phyloP scores from a whole-genome alignment of 2,329 filamentous ascomycete species.

The Trichocomaceae sp. region DNA sequence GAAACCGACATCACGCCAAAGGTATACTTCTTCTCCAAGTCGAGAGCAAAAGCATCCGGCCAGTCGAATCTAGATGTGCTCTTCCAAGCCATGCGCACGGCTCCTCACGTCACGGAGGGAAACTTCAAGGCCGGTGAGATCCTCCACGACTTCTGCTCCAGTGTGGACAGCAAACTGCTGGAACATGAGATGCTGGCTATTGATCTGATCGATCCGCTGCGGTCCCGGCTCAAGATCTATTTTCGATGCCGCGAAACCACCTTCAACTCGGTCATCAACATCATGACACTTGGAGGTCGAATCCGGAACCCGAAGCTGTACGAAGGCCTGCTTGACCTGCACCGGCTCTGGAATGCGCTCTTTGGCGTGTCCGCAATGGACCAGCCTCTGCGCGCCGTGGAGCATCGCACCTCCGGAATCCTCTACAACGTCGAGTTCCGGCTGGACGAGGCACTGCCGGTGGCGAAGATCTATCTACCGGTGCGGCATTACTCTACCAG shows the following conservation, averaged over 20 bases:
- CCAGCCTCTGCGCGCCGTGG: neutral
- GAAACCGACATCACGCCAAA: neutral
- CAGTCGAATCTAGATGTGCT: neutral
- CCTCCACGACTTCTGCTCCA: constrained; percentile 9
- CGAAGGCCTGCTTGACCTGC: neutral
- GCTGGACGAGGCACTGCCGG: constrained; percentile 15
- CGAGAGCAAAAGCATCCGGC: neutral
- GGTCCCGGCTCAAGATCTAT: constrained; percentile 36
- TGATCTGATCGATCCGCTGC: constrained; percentile 22
- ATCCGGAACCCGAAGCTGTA: neutral
- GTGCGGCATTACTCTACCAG: constrained; percentile 28
- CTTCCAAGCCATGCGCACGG: constrained; percentile 16
- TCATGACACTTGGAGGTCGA: constrained; percentile 14
- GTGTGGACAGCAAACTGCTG: constrained; percentile 8
- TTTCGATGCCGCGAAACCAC: constrained; percentile 25
- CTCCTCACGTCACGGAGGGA: neutral
- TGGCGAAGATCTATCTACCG: constrained; percentile 30
- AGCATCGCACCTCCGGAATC: constrained; percentile 30
- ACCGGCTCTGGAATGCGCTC: neutral
- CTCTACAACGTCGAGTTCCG: constrained; percentile 32
- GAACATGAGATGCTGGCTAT: constrained; percentile 26
- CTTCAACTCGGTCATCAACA: constrained; percentile 24
- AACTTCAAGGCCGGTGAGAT: constrained; percentile 6
- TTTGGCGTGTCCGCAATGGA: neutral
- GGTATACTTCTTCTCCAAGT: neutral